Conservation (phyloP, 164 flowering plant genomes). For the Magnolia kwangsiensis region DNA sequence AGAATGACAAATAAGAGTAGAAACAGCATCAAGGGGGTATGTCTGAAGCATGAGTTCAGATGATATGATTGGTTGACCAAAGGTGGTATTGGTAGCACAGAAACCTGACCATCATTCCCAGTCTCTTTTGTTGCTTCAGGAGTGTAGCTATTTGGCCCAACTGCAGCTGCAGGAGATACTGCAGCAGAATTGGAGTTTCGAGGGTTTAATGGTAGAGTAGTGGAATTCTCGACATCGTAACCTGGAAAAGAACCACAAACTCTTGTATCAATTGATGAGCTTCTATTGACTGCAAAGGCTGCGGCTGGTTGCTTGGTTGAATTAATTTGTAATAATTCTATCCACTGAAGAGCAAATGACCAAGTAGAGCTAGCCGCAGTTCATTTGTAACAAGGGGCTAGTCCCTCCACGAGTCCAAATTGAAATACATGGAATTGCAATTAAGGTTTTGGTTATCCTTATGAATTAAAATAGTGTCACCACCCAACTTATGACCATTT, state of each 20-base stretch:
- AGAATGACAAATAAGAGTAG: constrained; percentile 3
- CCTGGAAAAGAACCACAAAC: constrained; percentile 27
- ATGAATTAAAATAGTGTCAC: background rate
- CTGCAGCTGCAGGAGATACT: constrained; percentile 32
- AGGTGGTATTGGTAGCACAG: constrained; percentile 22
- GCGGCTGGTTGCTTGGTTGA: background rate
- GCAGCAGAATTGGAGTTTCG: constrained; percentile 9
- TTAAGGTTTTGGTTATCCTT: background rate
- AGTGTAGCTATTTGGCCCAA: constrained; percentile 17
- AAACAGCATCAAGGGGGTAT: constrained; percentile 5
- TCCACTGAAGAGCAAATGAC: too few relatives aligned
- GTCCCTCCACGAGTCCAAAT: background rate
- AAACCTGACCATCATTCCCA: constrained; percentile 12
- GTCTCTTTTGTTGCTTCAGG: constrained; percentile 34
- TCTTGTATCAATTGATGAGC: background rate
- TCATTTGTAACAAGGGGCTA: too few relatives aligned
- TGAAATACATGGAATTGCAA: background rate
- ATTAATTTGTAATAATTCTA: too few relatives aligned
- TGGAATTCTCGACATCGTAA: constrained; percentile 21
- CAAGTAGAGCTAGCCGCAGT: too few relatives aligned
- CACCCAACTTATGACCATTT: background rate
- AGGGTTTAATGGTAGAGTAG: constrained; percentile 22
- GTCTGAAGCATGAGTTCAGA: background rate
- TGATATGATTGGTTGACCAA: constrained; percentile 3
- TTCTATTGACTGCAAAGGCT: background rate